phyloP scores from a whole-genome alignment of 257 asterid species.

The Oldenlandia corymbosa region DNA sequence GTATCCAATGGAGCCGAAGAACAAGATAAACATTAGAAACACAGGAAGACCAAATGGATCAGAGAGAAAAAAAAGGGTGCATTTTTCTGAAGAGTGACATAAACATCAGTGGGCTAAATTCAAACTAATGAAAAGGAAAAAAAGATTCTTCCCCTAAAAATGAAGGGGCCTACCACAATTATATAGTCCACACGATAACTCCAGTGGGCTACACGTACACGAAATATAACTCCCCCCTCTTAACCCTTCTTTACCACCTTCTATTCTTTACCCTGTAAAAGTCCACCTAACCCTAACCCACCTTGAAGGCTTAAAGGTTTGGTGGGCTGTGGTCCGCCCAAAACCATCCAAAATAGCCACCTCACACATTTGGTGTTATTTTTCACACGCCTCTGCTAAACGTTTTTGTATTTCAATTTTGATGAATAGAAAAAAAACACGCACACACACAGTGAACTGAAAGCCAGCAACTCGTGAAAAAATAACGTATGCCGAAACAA shows the following conservation, averaged over 20 bases:
- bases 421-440: too few relatives aligned
- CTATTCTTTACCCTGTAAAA: not conserved
- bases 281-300: not conserved
- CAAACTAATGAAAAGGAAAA: not conserved
- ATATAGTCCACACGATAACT: not conserved
- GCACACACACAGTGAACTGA: constrained; percentile 28
- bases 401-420: too few relatives aligned
- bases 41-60: too few relatives aligned
- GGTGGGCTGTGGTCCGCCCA: constrained; percentile 32
- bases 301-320: not conserved
- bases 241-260: not conserved
- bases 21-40: too few relatives aligned
- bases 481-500: constrained; percentile 25
- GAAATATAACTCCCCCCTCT: not conserved
- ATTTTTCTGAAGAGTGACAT: too few relatives aligned
- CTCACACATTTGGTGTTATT: not conserved
- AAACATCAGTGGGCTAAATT: constrained; percentile 16
- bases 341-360: constrained; percentile 1
- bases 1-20: too few relatives aligned
- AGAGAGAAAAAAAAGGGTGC: too few relatives aligned
- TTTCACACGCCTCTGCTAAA: not conserved
- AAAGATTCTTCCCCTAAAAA: not conserved
- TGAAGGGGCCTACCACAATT: constrained; percentile 17
- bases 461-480: constrained; percentile 20
- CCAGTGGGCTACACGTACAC: constrained; percentile 23